Evolutionary conservation across 2,329 filamentous ascomycete species (phyloP).

Genomic region (Aspergillus amoenus): DNA sequence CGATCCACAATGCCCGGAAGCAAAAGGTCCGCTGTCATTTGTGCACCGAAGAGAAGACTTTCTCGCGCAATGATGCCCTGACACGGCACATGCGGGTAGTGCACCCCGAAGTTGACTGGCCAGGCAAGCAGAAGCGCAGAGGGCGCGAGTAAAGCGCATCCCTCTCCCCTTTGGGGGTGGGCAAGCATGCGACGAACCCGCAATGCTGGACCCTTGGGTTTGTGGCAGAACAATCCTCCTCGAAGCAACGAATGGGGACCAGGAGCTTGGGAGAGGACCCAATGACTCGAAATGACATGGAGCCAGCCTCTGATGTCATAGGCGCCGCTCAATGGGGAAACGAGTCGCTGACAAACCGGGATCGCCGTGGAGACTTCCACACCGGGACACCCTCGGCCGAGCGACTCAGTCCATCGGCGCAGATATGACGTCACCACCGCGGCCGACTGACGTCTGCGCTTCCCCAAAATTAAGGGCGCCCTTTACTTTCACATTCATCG

Average conservation of each 20-base stretch:
- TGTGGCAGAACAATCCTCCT: conserved; percentile 1
- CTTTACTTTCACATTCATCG: not conserved
- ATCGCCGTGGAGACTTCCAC: conserved; percentile 20
- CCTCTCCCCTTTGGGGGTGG: not conserved
- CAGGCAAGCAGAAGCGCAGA: conserved; percentile 59
- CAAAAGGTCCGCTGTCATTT: conserved; percentile 90
- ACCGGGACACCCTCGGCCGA: conserved; percentile 5
- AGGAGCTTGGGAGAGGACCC: not conserved
- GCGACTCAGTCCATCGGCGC: conserved; percentile 12
- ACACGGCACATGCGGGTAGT: conserved; percentile 94
- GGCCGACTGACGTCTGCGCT: conserved; percentile 10
- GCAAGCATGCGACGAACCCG: not conserved
- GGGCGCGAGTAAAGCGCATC: conserved; percentile 32
- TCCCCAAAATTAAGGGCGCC: not conserved
- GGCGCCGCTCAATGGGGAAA: conserved; percentile 13
- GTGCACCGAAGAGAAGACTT: conserved; percentile 95
- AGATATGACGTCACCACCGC: conserved; percentile 22
- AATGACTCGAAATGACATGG: conserved; percentile 21
- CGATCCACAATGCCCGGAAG: conserved; percentile 92
- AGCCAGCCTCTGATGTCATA: conserved; percentile 25
- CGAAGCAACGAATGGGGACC: conserved; percentile 11
- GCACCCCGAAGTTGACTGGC: conserved; percentile 82
- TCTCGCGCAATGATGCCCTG: conserved; percentile 90
- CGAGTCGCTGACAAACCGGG: conserved; percentile 16
- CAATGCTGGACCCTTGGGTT: not conserved